A percentile compares a stretch with the other conserved stretches of the same genome.
Conservation (phyloP, 768 basidiomycete species). For the Phlebiopsis gigantea region DNA sequence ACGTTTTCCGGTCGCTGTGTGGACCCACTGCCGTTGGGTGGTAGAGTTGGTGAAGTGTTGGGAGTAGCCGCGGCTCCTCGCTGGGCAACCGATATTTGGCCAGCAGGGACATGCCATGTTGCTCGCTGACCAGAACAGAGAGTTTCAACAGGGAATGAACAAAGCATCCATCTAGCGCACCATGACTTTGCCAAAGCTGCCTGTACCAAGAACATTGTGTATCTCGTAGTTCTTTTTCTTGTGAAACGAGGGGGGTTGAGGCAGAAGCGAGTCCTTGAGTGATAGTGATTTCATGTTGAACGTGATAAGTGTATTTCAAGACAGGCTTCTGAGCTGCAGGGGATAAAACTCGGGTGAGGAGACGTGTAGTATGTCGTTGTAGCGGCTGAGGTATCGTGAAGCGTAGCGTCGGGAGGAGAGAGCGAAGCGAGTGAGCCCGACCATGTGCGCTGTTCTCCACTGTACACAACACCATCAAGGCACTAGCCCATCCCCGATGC, state of each 20-base stretch:
- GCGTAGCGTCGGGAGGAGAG: background rate
- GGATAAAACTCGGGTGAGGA: background rate
- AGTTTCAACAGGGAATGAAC: background rate
- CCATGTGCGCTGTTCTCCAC: background rate
- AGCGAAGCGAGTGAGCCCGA: background rate
- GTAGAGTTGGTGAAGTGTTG: background rate
- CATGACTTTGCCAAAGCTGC: conserved; percentile 90
- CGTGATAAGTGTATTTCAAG: background rate
- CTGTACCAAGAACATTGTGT: conserved; percentile 69
- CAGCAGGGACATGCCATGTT: conserved; percentile 71
- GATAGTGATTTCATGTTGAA: conserved; percentile 13
- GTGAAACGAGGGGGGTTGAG: conserved; percentile 78
- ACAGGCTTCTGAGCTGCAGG: background rate
- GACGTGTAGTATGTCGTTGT: background rate
- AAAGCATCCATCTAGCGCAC: conserved; percentile 39
- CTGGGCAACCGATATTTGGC: conserved; percentile 50
- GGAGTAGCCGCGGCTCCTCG: conserved; percentile 47
- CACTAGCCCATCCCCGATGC: background rate
- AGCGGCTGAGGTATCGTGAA: background rate
- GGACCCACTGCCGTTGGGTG: background rate
- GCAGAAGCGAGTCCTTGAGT: conserved; percentile 55
- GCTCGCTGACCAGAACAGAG: conserved; percentile 43
- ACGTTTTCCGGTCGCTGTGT: background rate
- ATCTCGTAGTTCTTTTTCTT: conserved; percentile 84
- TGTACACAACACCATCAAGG: background rate